Conservation (phyloP, 2,329 filamentous ascomycete species). For the Trichoderma koningiopsis region DNA sequence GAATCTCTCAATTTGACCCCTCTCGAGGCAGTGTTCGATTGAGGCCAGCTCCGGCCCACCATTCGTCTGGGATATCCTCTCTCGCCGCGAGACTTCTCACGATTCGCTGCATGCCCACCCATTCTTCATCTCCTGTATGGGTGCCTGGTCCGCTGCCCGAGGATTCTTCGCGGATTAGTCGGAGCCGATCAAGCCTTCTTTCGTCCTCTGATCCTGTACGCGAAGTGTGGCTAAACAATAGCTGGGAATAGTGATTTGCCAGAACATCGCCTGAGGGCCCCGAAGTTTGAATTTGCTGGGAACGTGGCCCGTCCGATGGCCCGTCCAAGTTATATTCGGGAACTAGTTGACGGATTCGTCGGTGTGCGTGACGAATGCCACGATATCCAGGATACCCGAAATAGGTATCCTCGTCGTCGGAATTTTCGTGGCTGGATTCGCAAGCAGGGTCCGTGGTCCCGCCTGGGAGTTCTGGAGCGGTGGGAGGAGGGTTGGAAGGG, state of each 20-base stretch:
- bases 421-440: constrained; percentile 58
- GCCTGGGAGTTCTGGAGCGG: constrained; percentile 41
- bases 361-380: constrained; percentile 9
- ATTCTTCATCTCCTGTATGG: constrained; percentile 42
- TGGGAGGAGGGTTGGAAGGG: constrained; percentile 44
- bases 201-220: constrained; percentile 36
- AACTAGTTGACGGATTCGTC: constrained; percentile 24
- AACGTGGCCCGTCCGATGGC: constrained; percentile 23
- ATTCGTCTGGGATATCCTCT: constrained; percentile 78
- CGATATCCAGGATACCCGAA: constrained; percentile 36
- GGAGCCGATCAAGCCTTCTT: constrained; percentile 3
- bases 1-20: constrained; percentile 26
- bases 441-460: constrained; percentile 47
- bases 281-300: not conserved
- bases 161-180: constrained; percentile 19
- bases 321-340: constrained; percentile 29
- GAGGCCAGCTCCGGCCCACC: constrained; percentile 74
- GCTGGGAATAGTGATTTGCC: not conserved
- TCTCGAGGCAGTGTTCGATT: constrained; percentile 55
- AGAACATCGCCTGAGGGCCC: not conserved
- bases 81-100: constrained; percentile 69
- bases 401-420: constrained; percentile 57
- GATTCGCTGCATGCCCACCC: constrained; percentile 69
- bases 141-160: not conserved
- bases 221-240: constrained; percentile 31